Base-by-base conservation (phyloP, 2,329 filamentous ascomycete genomes). In the Aspergillus uvarum region DNA sequence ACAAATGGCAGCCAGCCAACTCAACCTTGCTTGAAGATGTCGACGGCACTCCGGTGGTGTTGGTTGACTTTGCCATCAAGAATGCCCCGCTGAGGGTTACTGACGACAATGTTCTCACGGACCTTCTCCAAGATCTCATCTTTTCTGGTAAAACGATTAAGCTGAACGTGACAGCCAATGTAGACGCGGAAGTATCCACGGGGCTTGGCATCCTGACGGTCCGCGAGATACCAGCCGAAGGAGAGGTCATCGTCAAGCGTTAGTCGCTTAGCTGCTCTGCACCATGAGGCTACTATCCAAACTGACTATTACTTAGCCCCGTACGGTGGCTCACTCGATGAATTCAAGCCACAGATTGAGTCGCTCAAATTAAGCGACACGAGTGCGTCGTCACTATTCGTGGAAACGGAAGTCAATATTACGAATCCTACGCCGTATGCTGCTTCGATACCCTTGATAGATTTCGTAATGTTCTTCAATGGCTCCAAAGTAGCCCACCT, bases 401-500 rank as follows among this genome's bases (percentile, higher is more conserved):
- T 98, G 38, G 82, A 87, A 69, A 89, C 90, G 14, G 77, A 81
- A 44, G 82, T 96, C 69, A 96, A 95, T 71, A 83, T 96, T 61
- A 96, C 91, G 4, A 99, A 99, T 70, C 93, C 94, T 1, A 96
- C 93, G 0, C 84, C 88, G 4, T 97, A 98, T 74, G 88, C 90
- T 4, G 93, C 92, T 4, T 81, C 81, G 2, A 81, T 98, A n/a
- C 94, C 94, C 1, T 94, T 87, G 63, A 77, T 91, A 64, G 92
- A 89, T 71, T 83, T 96, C 48, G 86, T 92, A 63, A 78, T 98
- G 47, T 74, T 90, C 31, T 87, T 86, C 68, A 93, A 96, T 68
- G 86, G 83, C 11, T 88, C 88, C 0, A 73, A 89, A 7, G 80
- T 99, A 35, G 95, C 90, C 32, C 89, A 94, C 72, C 88, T 90